These are phyloP conservation scores for Teratosphaeria zuluensis DNA, from an alignment of 2,329 filamentous ascomycete species.

Conservation along the genomic window DNA sequence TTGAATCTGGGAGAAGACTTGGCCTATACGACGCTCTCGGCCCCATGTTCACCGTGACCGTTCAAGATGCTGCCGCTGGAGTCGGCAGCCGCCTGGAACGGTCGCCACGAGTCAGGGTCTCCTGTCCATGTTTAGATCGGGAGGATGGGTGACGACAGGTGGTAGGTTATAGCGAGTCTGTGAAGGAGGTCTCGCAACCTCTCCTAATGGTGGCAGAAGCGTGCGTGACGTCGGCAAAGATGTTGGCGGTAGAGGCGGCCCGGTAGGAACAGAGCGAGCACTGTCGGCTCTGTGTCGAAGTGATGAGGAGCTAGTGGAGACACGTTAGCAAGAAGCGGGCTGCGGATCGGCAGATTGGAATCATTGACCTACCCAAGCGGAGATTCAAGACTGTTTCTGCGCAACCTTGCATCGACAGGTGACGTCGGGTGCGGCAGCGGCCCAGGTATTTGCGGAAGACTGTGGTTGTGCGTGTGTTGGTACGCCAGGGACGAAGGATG, in stretches of 20 bases:
- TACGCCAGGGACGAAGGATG: conserved; percentile 10
- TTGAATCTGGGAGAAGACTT: neutral
- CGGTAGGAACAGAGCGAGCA: conserved; percentile 17
- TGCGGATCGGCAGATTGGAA: neutral
- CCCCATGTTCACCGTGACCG: neutral
- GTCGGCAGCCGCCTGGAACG: neutral
- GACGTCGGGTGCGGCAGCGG: conserved; percentile 18
- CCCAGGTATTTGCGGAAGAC: conserved; percentile 22
- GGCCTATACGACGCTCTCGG: neutral
- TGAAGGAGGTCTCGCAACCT: conserved; percentile 14
- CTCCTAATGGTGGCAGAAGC: conserved; percentile 19
- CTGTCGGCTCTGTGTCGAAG: conserved; percentile 23
- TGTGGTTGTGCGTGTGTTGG: conserved; percentile 25
- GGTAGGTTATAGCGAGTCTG: conserved; percentile 19
- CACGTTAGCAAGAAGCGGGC: neutral
- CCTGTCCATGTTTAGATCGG: conserved; percentile 8
- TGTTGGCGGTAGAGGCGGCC: conserved; percentile 6
- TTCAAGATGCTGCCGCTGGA: neutral
- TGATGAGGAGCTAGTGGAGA: conserved; percentile 1
- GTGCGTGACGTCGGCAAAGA: conserved; percentile 5
- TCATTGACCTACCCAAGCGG: conserved; percentile 5
- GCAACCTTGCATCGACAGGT: conserved; percentile 18
- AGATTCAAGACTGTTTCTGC: conserved; percentile 16
- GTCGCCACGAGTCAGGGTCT: neutral
- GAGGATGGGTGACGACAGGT: conserved; percentile 18